These are phyloP conservation scores for Serendipita sp. DNA, from an alignment of 768 basidiomycete species.

Conservation along the genomic window DNA sequence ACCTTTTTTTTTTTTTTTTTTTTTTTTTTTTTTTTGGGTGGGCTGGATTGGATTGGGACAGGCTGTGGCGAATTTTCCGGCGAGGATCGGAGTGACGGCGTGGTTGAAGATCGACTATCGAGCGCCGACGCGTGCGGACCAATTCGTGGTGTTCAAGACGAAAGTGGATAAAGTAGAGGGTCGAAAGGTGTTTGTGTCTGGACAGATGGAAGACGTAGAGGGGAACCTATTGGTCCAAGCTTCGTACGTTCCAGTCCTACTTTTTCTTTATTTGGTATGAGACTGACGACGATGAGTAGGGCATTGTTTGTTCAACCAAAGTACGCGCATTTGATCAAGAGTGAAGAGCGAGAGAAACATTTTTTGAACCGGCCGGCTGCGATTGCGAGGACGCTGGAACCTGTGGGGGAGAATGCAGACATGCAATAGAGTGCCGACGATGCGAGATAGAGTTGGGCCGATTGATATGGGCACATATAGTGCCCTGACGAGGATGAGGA, in stretches of 20 bases:
- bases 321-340: conserved; percentile 64
- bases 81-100: conserved; percentile 86
- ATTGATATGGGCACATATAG: background rate
- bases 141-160: conserved; percentile 77
- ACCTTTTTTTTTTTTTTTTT: background rate
- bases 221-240: conserved; percentile 75
- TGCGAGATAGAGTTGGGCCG: too few species aligned
- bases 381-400: background rate
- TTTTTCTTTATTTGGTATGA: background rate
- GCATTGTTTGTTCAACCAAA: conserved; percentile 79
- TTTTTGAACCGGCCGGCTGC: background rate
- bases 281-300: conserved; percentile 22
- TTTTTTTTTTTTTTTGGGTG: background rate
- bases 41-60: conserved; percentile 17
- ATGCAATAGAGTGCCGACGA: background rate
- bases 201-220: conserved; percentile 60
- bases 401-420: background rate
- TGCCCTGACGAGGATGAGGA: background rate
- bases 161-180: conserved; percentile 51
- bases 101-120: conserved; percentile 66
- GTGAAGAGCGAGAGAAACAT: conserved; percentile 35
- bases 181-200: conserved; percentile 59
- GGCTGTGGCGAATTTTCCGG: conserved; percentile 76
- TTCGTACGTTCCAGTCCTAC: conserved; percentile 31
- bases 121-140: conserved; percentile 75